Conservation (phyloP, 2,329 filamentous ascomycete species). For the Metarhizium guizhouense region DNA sequence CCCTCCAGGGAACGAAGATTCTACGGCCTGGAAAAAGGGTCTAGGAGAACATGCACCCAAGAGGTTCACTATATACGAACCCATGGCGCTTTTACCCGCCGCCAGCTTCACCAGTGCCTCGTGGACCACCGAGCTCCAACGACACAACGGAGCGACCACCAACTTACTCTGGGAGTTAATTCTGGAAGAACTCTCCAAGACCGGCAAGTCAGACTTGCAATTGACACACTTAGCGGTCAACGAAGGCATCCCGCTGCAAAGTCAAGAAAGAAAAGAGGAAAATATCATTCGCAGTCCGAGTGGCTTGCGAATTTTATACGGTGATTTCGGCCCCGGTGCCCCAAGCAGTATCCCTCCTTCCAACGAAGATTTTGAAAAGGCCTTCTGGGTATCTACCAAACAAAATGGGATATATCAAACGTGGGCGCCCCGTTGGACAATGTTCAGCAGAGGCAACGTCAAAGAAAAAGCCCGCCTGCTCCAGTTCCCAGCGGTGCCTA, state of each 20-base stretch:
- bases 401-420: conserved; percentile 76
- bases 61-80: conserved; percentile 51
- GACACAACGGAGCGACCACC: conserved; percentile 13
- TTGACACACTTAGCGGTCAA: conserved; percentile 53
- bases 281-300: conserved; percentile 70
- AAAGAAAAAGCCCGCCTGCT: conserved; percentile 78
- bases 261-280: conserved; percentile 26
- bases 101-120: conserved; percentile 40
- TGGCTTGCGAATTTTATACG: conserved; percentile 60
- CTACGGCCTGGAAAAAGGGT: conserved; percentile 10
- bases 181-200: conserved; percentile 34
- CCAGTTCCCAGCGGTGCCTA: conserved; percentile 25
- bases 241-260: conserved; percentile 47
- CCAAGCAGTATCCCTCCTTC: conserved; percentile 19
- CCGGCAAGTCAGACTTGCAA: conserved; percentile 25
- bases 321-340: conserved; percentile 58
- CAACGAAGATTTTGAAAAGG: conserved; percentile 47
- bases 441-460: conserved; percentile 90
- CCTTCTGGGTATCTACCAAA: conserved; percentile 70
- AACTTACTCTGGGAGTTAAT: conserved; percentile 38
- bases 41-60: conserved; percentile 40
- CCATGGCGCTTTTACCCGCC: conserved; percentile 50
- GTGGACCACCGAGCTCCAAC: conserved; percentile 31
- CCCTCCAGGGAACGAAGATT: neutral
- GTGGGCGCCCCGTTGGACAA: conserved; percentile 85